Base-by-base conservation (phyloP, 2,329 filamentous ascomycete genomes). In the Alternaria sp. region DNA sequence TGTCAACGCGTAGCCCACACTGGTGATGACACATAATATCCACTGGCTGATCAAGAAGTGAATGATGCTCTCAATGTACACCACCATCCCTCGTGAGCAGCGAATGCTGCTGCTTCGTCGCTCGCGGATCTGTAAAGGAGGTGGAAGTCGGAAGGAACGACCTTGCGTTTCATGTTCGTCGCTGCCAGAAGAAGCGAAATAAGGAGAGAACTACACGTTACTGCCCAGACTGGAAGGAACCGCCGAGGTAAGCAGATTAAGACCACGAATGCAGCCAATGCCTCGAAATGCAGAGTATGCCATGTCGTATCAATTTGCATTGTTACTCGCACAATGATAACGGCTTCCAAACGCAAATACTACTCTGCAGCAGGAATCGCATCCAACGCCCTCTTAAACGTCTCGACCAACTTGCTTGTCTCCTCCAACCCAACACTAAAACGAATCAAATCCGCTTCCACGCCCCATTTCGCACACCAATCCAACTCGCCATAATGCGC, bases 361-460 rank as follows among this genome's bases (percentile, higher is more conserved):
- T 43, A 46, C 12, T 46, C 18, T 20, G 20, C 23, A 33, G 7
- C 18, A 28, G 66, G 65, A 45, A 86, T 83, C 37, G 88, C 90
- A 59, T 87, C 83, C 64, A 98, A 82, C n/a, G 95, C 95, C 54
- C 78, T 83, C 62, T 85, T 80, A 73, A 98, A 92, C 18, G 86
- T 87, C 14, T 79, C 80, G 30, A 87, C 85, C 71, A 98, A 80
- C 62, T 89, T 87, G 23, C 85, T 82, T 1, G 89, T 87, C 65
- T 96, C 92, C 78, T 99, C 96, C 55, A 99, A 80, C 0, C 96
- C 96, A 57, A 98, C 92, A 74, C 94, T 97, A 69, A 98, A 88
- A 45, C 96, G 87, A 51, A 98, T 86, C 60, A 99, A 81, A 77
- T 93, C 88, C 2, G 88, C 88, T 58, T 96, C 91, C 4, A 97